phyloP scores from a whole-genome alignment of 805 yeast genomes.

The Wickerhamomyces mucosus region DNA sequence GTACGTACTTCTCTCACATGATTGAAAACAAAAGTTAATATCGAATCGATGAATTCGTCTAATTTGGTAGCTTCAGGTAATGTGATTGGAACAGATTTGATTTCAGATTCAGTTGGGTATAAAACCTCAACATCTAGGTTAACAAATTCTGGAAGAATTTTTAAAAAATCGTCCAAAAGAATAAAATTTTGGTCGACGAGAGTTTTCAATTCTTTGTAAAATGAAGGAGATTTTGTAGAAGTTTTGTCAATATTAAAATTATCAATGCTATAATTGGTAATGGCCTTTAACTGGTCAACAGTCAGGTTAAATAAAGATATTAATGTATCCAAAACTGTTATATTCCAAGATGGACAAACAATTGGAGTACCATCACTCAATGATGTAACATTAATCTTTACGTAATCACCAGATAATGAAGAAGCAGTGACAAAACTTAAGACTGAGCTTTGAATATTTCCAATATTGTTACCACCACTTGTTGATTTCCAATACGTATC shows the following conservation, averaged over 20 bases:
- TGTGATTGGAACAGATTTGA: constrained; percentile 30
- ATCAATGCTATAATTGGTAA: constrained; percentile 21
- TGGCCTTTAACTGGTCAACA: constrained; percentile 21
- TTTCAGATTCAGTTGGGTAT: constrained; percentile 57
- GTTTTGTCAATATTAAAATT: constrained; percentile 9
- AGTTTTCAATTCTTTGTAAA: constrained; percentile 27
- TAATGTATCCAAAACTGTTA: constrained; percentile 40
- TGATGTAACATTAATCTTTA: constrained; percentile 57
- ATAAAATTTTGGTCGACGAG: constrained; percentile 40
- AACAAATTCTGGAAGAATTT: constrained; percentile 44
- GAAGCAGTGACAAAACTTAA: constrained; percentile 85
- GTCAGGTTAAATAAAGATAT: constrained; percentile 53
- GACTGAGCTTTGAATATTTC: constrained; percentile 20
- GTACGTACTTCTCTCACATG: constrained; percentile 50
- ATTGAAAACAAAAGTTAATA: constrained; percentile 62
- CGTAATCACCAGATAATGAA: constrained; percentile 75
- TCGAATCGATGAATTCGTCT: constrained; percentile 67
- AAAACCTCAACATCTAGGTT: constrained; percentile 67
- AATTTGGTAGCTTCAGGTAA: constrained; percentile 36
- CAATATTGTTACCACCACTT: constrained; percentile 29
- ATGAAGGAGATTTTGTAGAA: constrained; percentile 2
- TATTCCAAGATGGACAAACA: constrained; percentile 59
- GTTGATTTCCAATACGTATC: constrained; percentile 98
- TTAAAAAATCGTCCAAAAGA: constrained; percentile 51
- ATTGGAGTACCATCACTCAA: constrained; percentile 82